phyloP scores from a whole-genome alignment of 495 filamentous ascomycete genomes.

The Hypoxylon subgilvum region DNA sequence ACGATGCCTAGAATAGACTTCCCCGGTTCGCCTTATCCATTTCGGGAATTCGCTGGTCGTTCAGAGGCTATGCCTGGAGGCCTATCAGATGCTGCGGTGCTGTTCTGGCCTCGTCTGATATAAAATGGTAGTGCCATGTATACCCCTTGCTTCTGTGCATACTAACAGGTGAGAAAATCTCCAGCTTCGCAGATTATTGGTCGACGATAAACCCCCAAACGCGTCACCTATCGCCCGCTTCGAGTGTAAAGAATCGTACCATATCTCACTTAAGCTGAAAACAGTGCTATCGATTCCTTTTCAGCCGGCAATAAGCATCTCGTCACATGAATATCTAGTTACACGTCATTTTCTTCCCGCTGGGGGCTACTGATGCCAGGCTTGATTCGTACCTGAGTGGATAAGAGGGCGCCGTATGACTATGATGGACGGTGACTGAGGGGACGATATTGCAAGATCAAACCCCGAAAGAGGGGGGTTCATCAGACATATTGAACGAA shows the following conservation, averaged over 20 bases:
- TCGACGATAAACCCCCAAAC: constrained; percentile 1
- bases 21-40: constrained; percentile 28
- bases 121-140: constrained; percentile 17
- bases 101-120: constrained; percentile 5
- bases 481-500: background rate
- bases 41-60: constrained; percentile 29
- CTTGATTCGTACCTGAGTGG: background rate
- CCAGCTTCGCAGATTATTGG: constrained; percentile 28
- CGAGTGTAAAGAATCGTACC: background rate
- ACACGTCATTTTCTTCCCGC: background rate
- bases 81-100: constrained; percentile 19
- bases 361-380: too few species aligned
- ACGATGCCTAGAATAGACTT: constrained; percentile 34
- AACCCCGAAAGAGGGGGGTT: constrained; percentile 1
- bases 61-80: constrained; percentile 17
- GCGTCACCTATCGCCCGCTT: constrained; percentile 17
- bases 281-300: background rate
- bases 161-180: constrained; percentile 11
- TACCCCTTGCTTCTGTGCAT: constrained; percentile 1
- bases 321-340: background rate
- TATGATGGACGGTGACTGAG: background rate
- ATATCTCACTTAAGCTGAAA: constrained; percentile 14
- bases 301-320: constrained; percentile 7
- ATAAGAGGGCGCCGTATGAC: background rate
- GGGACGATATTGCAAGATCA: constrained; percentile 5